Conservation (phyloP, 148 eudicot genomes). For the Vaccinium macrocarpon region DNA sequence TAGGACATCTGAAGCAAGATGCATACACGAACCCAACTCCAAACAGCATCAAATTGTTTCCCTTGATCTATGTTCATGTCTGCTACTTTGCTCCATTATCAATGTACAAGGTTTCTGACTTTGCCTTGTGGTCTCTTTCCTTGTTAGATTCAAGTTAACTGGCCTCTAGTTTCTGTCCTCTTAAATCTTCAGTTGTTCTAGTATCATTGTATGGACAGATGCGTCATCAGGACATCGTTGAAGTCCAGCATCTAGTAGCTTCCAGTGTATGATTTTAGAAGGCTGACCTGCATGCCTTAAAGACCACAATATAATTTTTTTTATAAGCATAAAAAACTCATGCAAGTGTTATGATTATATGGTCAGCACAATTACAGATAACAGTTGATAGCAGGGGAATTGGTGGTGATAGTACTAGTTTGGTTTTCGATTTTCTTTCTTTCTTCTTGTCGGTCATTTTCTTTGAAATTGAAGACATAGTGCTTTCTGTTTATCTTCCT, state of each 20-base stretch:
- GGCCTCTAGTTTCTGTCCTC: not conserved
- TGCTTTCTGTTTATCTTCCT: not conserved
- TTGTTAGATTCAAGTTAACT: not conserved
- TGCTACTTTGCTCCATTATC: not conserved
- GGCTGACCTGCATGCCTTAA: constrained; percentile 5
- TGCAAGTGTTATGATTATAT: not conserved
- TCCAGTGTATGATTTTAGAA: not conserved
- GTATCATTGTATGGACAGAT: not conserved
- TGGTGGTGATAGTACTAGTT: not conserved
- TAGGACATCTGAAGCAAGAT: not conserved
- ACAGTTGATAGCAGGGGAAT: not conserved
- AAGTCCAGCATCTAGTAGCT: not conserved
- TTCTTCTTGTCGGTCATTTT: not conserved
- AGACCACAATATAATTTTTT: not conserved
- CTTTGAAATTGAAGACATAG: not conserved
- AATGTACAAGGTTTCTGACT: not conserved
- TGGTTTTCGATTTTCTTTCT: not conserved
- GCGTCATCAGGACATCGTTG: not conserved
- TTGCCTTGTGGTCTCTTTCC: not conserved
- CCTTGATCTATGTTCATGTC: constrained; percentile 1
- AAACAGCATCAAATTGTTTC: not conserved
- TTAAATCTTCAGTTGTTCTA: not conserved
- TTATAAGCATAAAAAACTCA: not conserved
- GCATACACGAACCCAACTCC: not conserved
- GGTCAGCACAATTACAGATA: not conserved